phyloP scores from a whole-genome alignment of 2,329 filamentous ascomycete genomes.

The Fusarium heterosporum region DNA sequence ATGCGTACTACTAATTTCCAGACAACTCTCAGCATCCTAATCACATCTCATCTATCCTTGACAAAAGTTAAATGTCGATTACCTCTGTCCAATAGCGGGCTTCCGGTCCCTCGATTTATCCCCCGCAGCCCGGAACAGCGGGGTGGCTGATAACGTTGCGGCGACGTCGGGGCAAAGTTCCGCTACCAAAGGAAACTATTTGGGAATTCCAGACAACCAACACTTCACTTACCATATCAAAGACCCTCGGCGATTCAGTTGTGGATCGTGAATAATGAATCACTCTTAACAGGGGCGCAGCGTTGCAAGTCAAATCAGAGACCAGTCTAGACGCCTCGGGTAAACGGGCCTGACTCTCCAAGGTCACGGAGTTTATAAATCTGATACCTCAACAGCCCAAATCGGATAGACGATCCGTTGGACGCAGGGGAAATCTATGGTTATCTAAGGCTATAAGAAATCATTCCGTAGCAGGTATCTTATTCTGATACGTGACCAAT shows the following conservation, averaged over 20 bases:
- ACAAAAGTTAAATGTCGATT: slow-evolving; percentile 11
- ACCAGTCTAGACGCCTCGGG: slow-evolving; percentile 3
- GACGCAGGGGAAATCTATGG: not conserved
- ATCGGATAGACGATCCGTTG: slow-evolving; percentile 1
- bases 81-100: slow-evolving; percentile 13
- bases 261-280: not conserved
- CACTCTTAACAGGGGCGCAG: not conserved
- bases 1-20: too few relatives aligned
- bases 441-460: not conserved
- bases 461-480: not conserved
- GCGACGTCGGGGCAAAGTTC: slow-evolving; percentile 12
- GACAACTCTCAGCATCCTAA: not conserved
- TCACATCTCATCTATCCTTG: slow-evolving; percentile 4
- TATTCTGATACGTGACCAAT: not conserved
- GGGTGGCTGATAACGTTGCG: slow-evolving; percentile 44
- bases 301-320: not conserved
- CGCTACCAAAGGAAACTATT: slow-evolving; percentile 5
- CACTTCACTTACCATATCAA: not conserved
- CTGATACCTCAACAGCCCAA: slow-evolving; percentile 14
- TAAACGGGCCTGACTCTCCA: slow-evolving; percentile 5
- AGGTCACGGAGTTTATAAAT: slow-evolving; percentile 26
- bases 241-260: not conserved
- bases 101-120: slow-evolving; percentile 7
- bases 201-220: not conserved
- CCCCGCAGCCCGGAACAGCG: slow-evolving; percentile 39